phyloP scores from a whole-genome alignment of 805 yeast genomes.

The Starmera quercuum region DNA sequence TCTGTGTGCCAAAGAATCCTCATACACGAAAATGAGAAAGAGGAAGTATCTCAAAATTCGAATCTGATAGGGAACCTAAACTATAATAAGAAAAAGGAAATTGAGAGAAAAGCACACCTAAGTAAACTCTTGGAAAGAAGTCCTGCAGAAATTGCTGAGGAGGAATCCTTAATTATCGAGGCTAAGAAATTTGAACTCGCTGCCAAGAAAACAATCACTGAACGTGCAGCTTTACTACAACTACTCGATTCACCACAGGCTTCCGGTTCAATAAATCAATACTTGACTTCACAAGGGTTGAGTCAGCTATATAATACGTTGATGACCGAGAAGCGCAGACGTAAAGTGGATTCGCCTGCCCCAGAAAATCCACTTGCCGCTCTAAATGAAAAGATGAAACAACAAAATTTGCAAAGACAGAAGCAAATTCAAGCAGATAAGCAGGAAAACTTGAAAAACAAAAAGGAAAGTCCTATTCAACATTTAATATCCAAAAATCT shows the following conservation, averaged over 20 bases:
- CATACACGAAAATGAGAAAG: slow-evolving; percentile 30
- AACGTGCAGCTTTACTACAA: slow-evolving; percentile 70
- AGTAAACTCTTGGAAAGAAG: slow-evolving; percentile 71
- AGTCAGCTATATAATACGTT: slow-evolving; percentile 78
- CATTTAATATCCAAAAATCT: slow-evolving; percentile 33
- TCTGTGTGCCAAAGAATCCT: slow-evolving; percentile 52
- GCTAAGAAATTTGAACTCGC: slow-evolving; percentile 88
- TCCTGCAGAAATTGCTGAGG: slow-evolving; percentile 97
- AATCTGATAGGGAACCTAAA: slow-evolving; percentile 56
- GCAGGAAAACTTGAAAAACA: slow-evolving; percentile 14
- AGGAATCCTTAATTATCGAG: slow-evolving; percentile 87
- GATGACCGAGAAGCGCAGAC: slow-evolving; percentile 57
- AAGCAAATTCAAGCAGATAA: slow-evolving; percentile 18
- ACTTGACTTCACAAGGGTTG: slow-evolving; percentile 79
- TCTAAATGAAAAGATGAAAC: slow-evolving; percentile 27
- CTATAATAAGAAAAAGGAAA: slow-evolving; percentile 64
- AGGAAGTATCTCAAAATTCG: slow-evolving; percentile 36
- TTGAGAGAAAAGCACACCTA: slow-evolving; percentile 73
- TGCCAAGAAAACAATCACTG: slow-evolving; percentile 80
- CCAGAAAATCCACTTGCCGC: slow-evolving; percentile 39
- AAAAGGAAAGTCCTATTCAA: slow-evolving; percentile 25
- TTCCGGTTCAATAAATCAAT: slow-evolving; percentile 68
- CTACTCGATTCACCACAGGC: slow-evolving; percentile 82
- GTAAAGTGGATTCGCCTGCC: slow-evolving; percentile 31
- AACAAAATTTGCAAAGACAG: slow-evolving; percentile 18